Conservation (phyloP, 2,329 filamentous ascomycete species). For the Tympanopsis confertula region DNA sequence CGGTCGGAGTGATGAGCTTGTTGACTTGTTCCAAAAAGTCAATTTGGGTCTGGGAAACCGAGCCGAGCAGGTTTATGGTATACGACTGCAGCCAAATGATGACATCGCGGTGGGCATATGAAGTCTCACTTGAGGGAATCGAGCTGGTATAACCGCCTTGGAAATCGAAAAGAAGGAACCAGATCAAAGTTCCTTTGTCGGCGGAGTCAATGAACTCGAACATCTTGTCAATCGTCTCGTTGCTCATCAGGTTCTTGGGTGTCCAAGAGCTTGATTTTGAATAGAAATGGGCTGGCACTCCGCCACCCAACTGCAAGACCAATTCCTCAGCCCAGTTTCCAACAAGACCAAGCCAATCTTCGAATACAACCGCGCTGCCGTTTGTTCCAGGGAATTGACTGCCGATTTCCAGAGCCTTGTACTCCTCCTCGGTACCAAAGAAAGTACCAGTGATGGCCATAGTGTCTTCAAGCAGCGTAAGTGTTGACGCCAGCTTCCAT, state of each 20-base stretch:
- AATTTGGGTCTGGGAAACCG: neutral
- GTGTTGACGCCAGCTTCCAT: neutral
- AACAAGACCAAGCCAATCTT: neutral
- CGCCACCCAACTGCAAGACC: neutral
- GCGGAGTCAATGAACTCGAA: neutral
- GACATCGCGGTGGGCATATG: conserved; percentile 1
- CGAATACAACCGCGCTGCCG: neutral
- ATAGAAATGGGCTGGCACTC: neutral
- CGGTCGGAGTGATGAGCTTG: neutral
- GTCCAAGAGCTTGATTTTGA: neutral
- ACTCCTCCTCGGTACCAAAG: neutral
- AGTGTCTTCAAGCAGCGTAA: neutral
- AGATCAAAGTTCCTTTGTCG: neutral
- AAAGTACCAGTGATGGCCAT: neutral
- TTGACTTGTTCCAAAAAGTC: neutral
- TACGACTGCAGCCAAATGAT: neutral
- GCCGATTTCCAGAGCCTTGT: neutral
- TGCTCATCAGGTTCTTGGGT: neutral
- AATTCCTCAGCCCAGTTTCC: neutral
- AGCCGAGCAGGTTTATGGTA: neutral
- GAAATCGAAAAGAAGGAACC: neutral
- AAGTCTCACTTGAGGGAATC: neutral
- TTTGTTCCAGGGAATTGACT: neutral
- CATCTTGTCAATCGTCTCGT: neutral
- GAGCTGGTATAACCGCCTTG: neutral